phyloP scores from a whole-genome alignment of 225 moss, liverwort and hornwort genomes.

The Marchantia paleacea region DNA sequence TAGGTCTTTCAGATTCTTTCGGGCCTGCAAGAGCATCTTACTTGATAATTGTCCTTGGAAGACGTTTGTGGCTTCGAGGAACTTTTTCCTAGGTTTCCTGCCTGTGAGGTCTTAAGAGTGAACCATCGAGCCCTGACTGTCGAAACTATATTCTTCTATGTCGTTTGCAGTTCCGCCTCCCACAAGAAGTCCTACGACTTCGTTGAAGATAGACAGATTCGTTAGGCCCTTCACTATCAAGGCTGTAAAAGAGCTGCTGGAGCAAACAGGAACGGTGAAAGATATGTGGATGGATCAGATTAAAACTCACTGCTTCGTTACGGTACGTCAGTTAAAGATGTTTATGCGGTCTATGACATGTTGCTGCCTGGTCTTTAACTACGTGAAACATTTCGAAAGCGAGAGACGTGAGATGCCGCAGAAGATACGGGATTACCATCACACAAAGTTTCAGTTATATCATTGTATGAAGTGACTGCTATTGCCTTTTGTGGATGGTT shows the following conservation, averaged over 20 bases:
- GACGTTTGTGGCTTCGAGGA: neutral
- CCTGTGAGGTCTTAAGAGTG: neutral
- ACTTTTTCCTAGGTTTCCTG: neutral
- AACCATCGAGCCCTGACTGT: neutral
- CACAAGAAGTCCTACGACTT: conserved; percentile 57
- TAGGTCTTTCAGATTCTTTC: conserved; percentile 21
- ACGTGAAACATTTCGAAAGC: neutral
- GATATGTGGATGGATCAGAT: conserved; percentile 99
- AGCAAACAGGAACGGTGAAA: conserved; percentile 84
- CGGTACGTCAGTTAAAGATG: conserved; percentile 41
- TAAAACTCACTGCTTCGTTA: conserved; percentile 97
- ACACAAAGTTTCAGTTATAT: neutral
- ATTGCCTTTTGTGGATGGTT: neutral
- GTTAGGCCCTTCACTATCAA: conserved; percentile 94
- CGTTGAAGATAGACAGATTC: conserved; percentile 96
- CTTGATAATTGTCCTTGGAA: neutral
- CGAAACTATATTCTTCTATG: neutral
- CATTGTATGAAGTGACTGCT: neutral
- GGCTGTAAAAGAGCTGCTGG: conserved; percentile 85
- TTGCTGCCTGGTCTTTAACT: neutral
- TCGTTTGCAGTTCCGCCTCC: conserved; percentile 70
- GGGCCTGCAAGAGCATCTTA: neutral
- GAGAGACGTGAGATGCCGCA: too few species aligned
- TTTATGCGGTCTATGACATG: neutral
- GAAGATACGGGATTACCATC: neutral